Evolutionary conservation across 2,329 filamentous ascomycete species (phyloP), one percentile per base, ranked within the genome.

Genomic region (Chaetomiaceae sp.): DNA sequence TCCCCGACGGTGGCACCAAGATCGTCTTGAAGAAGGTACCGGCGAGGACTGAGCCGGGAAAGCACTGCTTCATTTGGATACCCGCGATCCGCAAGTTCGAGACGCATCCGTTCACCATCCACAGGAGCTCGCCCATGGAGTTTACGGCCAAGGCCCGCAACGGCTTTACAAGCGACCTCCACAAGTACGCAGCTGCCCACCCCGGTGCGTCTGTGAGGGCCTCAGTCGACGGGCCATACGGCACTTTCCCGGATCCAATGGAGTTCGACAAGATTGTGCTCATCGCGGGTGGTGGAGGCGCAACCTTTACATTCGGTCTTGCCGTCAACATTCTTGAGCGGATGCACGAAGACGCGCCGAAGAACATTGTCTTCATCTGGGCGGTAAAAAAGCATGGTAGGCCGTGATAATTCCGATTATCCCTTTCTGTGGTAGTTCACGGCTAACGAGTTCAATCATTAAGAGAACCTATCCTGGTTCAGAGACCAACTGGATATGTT

Each of bases 11-110:
- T 4, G 78, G 73, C 43, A 81, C 78, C 16, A 74, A 77, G 33
- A 71, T 83, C n/a, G 69, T 73, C 0, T 65, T 83, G 27, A 66
- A 70, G 44, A 77, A 78, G 62, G 70, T 73, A 3, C 73, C 75
- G 1, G 53, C 70, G 0, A 64, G 67, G 2, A 74, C 75, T 1
- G 63, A 67, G 2, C 73, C 81, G 0, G 82, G 81, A 2, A 77
- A 78, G 54, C 82, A 86, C 60, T 80, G 78, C 58, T 85, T 83
- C 59, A 64, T 86, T 25, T 85, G 80, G 79, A 74, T 85, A 6
- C 83, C 82, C 0, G 67, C 67, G 4, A 72, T 85, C 42, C 75
- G 81, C 9, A 57, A 68, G 2, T 67, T 77, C 16, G 78, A 85
- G 64, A 81, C 76, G 2, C 83, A 86, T 55, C 82, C 82, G 0